phyloP scores from a whole-genome alignment of 257 asterid genomes.

The Jacaranda mimosifolia region DNA sequence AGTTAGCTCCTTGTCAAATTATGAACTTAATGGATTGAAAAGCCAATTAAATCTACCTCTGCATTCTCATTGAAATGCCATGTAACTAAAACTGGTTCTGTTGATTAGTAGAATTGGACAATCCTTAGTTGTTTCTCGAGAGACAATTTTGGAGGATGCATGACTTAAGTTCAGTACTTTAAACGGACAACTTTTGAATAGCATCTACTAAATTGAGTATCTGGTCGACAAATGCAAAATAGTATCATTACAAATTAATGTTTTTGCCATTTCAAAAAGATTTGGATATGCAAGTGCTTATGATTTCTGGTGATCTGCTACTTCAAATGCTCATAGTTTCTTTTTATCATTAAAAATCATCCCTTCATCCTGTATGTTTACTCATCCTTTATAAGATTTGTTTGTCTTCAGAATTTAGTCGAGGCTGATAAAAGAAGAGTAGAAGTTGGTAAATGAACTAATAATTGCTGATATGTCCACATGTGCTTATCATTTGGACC shows the following conservation, averaged over 20 bases:
- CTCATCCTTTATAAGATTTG: background rate
- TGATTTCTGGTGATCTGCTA: background rate
- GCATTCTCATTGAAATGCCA: background rate
- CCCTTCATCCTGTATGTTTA: background rate
- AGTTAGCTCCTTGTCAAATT: background rate
- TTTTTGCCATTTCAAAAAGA: background rate
- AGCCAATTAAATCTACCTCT: background rate
- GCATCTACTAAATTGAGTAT: background rate
- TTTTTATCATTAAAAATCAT: background rate
- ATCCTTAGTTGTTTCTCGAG: conserved; percentile 18
- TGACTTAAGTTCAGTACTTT: background rate
- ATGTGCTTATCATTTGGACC: background rate
- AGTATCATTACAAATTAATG: background rate
- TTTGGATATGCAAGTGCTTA: background rate
- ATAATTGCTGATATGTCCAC: background rate
- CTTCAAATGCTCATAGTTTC: background rate
- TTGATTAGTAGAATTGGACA: background rate
- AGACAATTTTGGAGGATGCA: background rate
- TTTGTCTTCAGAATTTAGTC: background rate
- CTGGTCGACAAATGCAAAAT: background rate
- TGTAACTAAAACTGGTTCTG: background rate
- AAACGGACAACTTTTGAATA: background rate
- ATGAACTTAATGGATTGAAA: background rate
- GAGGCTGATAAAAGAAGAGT: conserved; percentile 11
- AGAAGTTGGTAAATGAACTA: background rate